Percentiles rank a stretch among this genome's conserved stretches.
Evolutionary conservation across 306 rosid genomes (phyloP).

Genomic region (Malus sylvestris): DNA sequence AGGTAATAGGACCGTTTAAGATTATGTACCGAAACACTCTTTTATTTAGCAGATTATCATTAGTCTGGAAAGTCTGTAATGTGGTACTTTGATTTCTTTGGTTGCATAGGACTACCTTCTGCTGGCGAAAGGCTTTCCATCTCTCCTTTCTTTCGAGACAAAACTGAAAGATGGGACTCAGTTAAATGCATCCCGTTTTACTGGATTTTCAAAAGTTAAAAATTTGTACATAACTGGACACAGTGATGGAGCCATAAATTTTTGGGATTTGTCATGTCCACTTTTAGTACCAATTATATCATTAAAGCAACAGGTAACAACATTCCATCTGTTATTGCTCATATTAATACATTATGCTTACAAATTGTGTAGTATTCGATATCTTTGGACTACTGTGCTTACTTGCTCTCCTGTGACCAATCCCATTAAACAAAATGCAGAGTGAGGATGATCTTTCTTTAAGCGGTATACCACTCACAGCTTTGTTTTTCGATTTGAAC

Average conservation of each 20-base stretch:
- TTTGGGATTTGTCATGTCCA: slow-evolving; percentile 85
- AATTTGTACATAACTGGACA: slow-evolving; percentile 87
- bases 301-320: slow-evolving; percentile 70
- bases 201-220: slow-evolving; percentile 60
- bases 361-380: background rate
- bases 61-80: slow-evolving; percentile 3
- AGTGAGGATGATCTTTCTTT: slow-evolving; percentile 64
- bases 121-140: slow-evolving; percentile 50
- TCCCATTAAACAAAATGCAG: slow-evolving; percentile 30
- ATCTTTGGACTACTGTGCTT: background rate
- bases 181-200: slow-evolving; percentile 38
- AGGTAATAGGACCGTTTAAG: slow-evolving; percentile 37
- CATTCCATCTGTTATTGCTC: background rate
- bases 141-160: slow-evolving; percentile 45
- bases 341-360: background rate
- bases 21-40: background rate
- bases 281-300: slow-evolving; percentile 55
- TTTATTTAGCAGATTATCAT: background rate
- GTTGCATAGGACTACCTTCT: slow-evolving; percentile 46
- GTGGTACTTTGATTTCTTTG: slow-evolving; percentile 16
- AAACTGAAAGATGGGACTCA: slow-evolving; percentile 49
- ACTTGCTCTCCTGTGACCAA: background rate
- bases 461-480: slow-evolving; percentile 73
- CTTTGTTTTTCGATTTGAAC: slow-evolving; percentile 46
- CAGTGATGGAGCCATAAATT: slow-evolving; percentile 56